A percentile compares a stretch with the other conserved stretches of the same genome.
These are phyloP conservation scores for Stephanodiscus minutulus DNA, from an alignment of 108 stramenopile species.

Conservation along the genomic window DNA sequence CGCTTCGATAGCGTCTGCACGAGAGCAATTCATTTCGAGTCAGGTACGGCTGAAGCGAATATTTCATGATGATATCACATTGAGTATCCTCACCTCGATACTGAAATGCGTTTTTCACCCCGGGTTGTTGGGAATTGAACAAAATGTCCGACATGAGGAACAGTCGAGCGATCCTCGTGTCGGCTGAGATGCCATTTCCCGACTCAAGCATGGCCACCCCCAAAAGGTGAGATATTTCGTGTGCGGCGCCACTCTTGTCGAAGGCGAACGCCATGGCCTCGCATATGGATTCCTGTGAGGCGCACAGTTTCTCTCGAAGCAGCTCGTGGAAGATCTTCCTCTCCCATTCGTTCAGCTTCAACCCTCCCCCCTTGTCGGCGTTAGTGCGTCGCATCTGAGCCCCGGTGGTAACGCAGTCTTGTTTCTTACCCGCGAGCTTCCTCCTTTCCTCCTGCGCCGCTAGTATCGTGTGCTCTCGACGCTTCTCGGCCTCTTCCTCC, in stretches of 20 bases:
- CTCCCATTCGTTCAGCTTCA: slow-evolving; percentile 58
- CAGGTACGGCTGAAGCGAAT: background rate
- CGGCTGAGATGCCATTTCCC: slow-evolving; percentile 50
- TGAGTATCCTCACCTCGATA: slow-evolving; percentile 51
- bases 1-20: slow-evolving; percentile 66
- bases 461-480: slow-evolving; percentile 33
- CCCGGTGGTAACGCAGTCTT: slow-evolving; percentile 48
- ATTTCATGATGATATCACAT: background rate
- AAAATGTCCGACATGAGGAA: slow-evolving; percentile 83
- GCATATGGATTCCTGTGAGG: slow-evolving; percentile 70
- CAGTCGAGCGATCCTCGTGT: slow-evolving; percentile 73
- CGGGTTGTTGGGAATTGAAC: slow-evolving; percentile 90
- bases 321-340: slow-evolving; percentile 56
- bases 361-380: slow-evolving; percentile 39
- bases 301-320: slow-evolving; percentile 54
- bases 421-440: slow-evolving; percentile 29
- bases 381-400: slow-evolving; percentile 62
- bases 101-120: slow-evolving; percentile 82
- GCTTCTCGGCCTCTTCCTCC: slow-evolving; percentile 48
- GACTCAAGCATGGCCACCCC: slow-evolving; percentile 63
- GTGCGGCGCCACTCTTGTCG: slow-evolving; percentile 69
- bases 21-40: background rate
- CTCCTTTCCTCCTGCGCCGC: slow-evolving; percentile 56
- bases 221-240: slow-evolving; percentile 67
- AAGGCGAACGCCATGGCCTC: slow-evolving; percentile 90